phyloP scores from a whole-genome alignment of 1,284 basidiomycete species.

The Leucoagaricus sp. region DNA sequence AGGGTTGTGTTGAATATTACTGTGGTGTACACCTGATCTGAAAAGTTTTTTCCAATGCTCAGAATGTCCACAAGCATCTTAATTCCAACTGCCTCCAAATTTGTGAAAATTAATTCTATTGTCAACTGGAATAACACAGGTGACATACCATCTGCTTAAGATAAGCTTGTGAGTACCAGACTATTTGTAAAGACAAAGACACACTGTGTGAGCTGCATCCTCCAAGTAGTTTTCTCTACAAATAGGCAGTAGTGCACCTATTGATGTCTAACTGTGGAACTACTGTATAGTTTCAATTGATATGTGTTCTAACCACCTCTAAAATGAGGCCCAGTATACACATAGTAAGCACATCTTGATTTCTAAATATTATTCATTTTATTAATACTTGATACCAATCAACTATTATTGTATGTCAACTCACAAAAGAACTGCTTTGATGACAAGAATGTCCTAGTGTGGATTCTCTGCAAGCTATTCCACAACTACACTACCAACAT shows the following conservation, averaged over 20 bases:
- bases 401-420: neutral
- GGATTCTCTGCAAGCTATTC: slow-evolving; percentile 22
- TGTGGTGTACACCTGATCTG: slow-evolving; percentile 14
- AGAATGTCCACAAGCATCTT: slow-evolving; percentile 20
- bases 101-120: slow-evolving; percentile 9
- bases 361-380: neutral
- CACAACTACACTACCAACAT: slow-evolving; percentile 23
- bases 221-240: slow-evolving; percentile 27
- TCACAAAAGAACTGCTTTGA: slow-evolving; percentile 27
- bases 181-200: slow-evolving; percentile 7
- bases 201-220: slow-evolving; percentile 31
- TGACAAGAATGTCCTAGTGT: slow-evolving; percentile 18
- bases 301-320: neutral
- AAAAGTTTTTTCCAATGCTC: slow-evolving; percentile 19
- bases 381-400: neutral
- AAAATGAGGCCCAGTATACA: slow-evolving; percentile 15
- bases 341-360: slow-evolving; percentile 18
- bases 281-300: slow-evolving; percentile 23
- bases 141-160: slow-evolving; percentile 20
- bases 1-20: slow-evolving; percentile 4
- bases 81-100: slow-evolving; percentile 19
- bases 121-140: slow-evolving; percentile 19
- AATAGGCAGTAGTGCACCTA: slow-evolving; percentile 14
- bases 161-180: no score
- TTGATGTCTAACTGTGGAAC: slow-evolving; percentile 17